Evolutionary conservation across 1,284 basidiomycete genomes (phyloP), one percentile per base, ranked within the genome.

Genomic region (Exsudoporus floridanus): DNA sequence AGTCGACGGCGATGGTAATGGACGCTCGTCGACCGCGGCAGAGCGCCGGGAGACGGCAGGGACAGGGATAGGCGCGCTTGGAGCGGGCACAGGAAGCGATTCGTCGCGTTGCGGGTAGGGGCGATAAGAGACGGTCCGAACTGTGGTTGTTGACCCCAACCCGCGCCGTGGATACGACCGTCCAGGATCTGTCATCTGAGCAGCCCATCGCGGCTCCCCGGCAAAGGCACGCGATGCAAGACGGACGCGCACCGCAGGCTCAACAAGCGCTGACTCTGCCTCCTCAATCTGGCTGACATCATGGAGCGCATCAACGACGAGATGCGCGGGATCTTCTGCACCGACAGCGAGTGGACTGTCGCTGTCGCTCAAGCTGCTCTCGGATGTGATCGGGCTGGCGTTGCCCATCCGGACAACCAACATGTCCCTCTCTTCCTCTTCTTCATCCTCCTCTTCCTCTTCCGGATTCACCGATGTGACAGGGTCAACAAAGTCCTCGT

Each of bases 401-500:
- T 49, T 57, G 46, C 65, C 59, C 60, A 70, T 58, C 46, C 60
- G 57, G 35, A 70, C 59, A 27, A 70, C 56, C 41, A 62, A 48
- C 47, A 65, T 58, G 33, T 62, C 57, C 33, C 55, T 52, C 21
- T 60, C 60, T 13, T 62, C 66, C 9, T 54, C 61, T 0, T 53
- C 60, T 0, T 48, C 67, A 13, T 70, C 67, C 14, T 70, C 13
- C n/a, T n/a, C 70, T 44, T 71, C 69, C 14, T 62, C 63, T 52
- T 55, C 57, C 14, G 37, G 39, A 12, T 28, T 37, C 4, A 43
- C 39, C 27, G 60, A 60, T 25, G 36, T 14, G 49, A 61, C 56
- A 50, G 73, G 74, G 66, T 78, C 77, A 62, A 86, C 62, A 68
- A 87, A 83, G 51, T 79, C 80, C 74, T 89, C 87, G 68, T 81